Base-by-base conservation (phyloP, 495 filamentous ascomycete genomes). In the Emericellopsis terricola region DNA sequence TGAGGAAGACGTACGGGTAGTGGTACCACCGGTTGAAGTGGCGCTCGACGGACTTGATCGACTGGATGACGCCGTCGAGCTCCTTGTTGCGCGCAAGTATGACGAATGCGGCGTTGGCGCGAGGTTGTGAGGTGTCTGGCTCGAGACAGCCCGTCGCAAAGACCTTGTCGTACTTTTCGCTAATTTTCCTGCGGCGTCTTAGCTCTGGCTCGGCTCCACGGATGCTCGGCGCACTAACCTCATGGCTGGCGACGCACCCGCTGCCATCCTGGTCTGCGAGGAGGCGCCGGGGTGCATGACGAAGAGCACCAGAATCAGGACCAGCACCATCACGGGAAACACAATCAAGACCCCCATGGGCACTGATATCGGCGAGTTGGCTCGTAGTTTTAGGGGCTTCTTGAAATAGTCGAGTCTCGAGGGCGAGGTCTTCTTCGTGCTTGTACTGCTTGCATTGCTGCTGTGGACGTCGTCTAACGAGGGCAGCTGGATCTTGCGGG, bases 21-120 rank as follows among this genome's bases (percentile, higher is more conserved):
- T 94, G 69, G 53, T 84, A 99, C 91, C 91, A 96, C 38, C 87
- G 72, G 57, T 99, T 99, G 71, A 99, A 99, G 51, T 99, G 89
- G 39, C 89, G 71, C 62, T 99, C 89, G 42, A 99, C 89, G 33
- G 86, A 94, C 62, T 94, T 94, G 42, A 99, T 68, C 7, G 86
- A 94, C 59, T 94, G 80, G 29, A 96, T 74, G 19, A 99, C 89
- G 35, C 89, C 89, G 1, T 92, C 84, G 39, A 99, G 47, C 57
- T 99, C 89, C 68, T 93, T 92, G 54, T 99, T 94, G 43, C 89
- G 65, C 16, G 89, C 89, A 34, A 99, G 69, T 14, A 99, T 86
- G 41, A 99, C 91, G 41, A 99, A 89, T 11, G 80, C 86, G 32
- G 83, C 89, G 52, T 99, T 96, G 44, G 77, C 89, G 42, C 84